Base-by-base conservation (phyloP, 768 basidiomycete genomes). In the Leccinum variicolor region DNA sequence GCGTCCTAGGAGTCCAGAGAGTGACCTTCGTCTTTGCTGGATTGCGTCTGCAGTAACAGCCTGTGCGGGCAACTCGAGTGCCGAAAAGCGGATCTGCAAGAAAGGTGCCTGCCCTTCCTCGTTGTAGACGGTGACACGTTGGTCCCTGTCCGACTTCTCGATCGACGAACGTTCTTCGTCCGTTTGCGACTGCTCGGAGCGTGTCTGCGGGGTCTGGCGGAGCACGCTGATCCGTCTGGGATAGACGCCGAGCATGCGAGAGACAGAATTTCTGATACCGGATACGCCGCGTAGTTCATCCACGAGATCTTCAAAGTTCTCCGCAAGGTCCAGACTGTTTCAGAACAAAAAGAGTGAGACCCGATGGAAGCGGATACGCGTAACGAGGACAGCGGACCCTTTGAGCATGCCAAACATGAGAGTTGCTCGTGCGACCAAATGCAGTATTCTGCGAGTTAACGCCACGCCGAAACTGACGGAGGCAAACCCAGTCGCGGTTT, bases 401-500 rank as follows among this genome's bases (percentile, higher is more conserved):
- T 85, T 85, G 28, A 84, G 71, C 21, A 85, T 61, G 17, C 90
- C 90, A 54, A 86, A 78, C 57, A 82, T 79, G 19, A 92, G 66
- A 61, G 73, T 78, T 0, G 76, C 79, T 48, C 88, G 77, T 3
- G 78, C 76, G 11, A 85, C 39, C 52, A 86, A 69, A 46, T 86
- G 77, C 34, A 92, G 58, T 21, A 84, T 73, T 15, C 89, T 81
- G 36, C 90, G 77, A 9, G 79, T 75, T 14, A 92, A 61, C 1
- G 77, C 72, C 10, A 79, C 62, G 1, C 77, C 80, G 64, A 90
- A 90, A 8, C 76, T 75, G 26, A 75, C 77, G 14, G 74, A 71
- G 3, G 78, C 79, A 62, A 90, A 90, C 1, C 89, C 90, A 10
- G 86, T 64, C 6, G 83, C 68, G 6, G 81, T 83, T 70, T 92